Percentiles rank a stretch among this genome's conserved stretches.
Conservation (phyloP, 2,329 filamentous ascomycete species). For the Colletotrichum phormii region DNA sequence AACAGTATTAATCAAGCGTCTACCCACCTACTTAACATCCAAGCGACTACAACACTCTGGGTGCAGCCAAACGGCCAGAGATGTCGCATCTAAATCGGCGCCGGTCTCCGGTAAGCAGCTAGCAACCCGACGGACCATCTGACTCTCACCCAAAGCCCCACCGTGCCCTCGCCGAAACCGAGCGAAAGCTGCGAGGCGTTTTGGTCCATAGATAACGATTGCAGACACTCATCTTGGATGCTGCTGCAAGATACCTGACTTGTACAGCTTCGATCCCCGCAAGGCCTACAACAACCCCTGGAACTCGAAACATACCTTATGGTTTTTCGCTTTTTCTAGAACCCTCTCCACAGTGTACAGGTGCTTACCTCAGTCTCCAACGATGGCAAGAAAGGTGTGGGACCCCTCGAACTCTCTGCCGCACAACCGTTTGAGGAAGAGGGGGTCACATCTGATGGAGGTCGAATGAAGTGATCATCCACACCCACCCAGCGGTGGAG, state of each 20-base stretch:
- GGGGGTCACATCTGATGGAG: conserved; percentile 4
- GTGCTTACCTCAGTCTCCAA: not conserved
- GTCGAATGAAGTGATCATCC: conserved; percentile 14
- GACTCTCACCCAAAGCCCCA: not conserved
- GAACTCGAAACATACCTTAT: not conserved
- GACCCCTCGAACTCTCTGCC: not conserved
- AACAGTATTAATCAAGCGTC: not conserved
- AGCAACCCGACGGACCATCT: not conserved
- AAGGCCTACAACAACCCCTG: not conserved
- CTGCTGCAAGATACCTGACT: not conserved
- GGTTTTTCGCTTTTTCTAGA: not conserved
- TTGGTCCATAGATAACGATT: not conserved
- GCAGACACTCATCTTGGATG: too few relatives aligned
- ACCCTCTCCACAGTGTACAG: not conserved
- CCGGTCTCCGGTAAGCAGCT: not conserved
- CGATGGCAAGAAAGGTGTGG: not conserved
- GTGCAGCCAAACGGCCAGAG: too few relatives aligned
- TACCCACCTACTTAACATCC: not conserved
- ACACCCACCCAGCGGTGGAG: not conserved
- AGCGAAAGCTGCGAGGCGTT: not conserved
- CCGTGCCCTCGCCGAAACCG: not conserved
- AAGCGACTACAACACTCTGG: not conserved
- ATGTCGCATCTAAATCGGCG: not conserved
- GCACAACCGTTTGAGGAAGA: not conserved
- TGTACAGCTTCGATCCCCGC: not conserved